Base-by-base conservation (phyloP, 1,284 basidiomycete genomes). In the Rhodotorula sp. region DNA sequence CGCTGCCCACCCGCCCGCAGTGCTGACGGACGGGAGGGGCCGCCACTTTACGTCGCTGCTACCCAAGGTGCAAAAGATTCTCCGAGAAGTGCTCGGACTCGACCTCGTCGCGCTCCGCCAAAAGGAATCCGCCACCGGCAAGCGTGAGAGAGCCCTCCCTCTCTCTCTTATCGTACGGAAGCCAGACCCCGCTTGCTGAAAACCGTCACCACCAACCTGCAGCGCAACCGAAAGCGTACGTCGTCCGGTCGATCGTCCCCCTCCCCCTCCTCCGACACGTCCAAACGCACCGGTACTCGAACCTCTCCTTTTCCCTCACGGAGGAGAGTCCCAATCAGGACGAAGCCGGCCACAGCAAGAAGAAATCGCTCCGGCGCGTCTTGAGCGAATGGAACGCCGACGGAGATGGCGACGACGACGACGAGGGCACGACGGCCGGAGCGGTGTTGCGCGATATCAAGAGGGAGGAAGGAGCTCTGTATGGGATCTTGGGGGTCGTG, bases 401-500 rank as follows among this genome's bases (percentile, higher is more conserved):
- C 24, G 57, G 49, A 20, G 51, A 64, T 15, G 53, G 33, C 15
- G 67, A 65, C 20, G 70, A 63, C 3, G 62, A 61, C 12, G 59
- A 44, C 0, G 57, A 49, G n/a, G 46, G 45, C 5, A 53, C 26
- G 8, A 42, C 46, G n/a, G 67, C 57, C 20, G n/a, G 15, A 51
- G 51, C 64, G 15, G 64, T 67, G 17, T 63, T 74, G 66, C 53
- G 72, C 46, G 74, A 71, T 53, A 60, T 66, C 48, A 74, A 74
- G 66, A 44, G 66, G 29, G 75, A 76, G 49, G 75, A 74, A 26
- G 69, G 72, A 2, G 70, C 61, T 0, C 37, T 63, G 48, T 76
- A 76, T 30, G 80, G 79, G 10, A 67, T 81, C 4, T 63, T 80
- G 10, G 79, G 78, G 33, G 62, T 80, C 33, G 69, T 81, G 2